Evolutionary conservation across 2,329 filamentous ascomycete genomes (phyloP).

Genomic region (Colletotrichum plurivorum): DNA sequence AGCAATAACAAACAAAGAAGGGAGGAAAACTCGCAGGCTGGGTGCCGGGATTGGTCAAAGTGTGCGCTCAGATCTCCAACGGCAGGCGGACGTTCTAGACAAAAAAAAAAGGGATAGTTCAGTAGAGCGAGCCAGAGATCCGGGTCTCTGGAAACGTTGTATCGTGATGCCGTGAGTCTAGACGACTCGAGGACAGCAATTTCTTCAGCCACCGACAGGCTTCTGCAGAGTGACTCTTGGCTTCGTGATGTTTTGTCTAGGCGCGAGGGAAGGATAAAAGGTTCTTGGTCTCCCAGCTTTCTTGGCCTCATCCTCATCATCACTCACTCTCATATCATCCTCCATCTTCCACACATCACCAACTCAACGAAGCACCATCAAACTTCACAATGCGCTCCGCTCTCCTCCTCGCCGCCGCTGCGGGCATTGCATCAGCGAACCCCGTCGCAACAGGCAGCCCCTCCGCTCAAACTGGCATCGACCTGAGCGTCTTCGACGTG

Average conservation of each 20-base stretch:
- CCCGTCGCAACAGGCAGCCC: conserved; percentile 9
- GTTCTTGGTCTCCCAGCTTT: neutral
- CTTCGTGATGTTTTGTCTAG: neutral
- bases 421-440: conserved; percentile 15
- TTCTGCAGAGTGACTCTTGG: neutral
- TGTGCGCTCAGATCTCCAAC: no score
- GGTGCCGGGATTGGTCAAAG: no score
- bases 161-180: no score
- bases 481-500: conserved; percentile 26
- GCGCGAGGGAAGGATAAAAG: neutral
- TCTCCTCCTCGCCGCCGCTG: conserved; percentile 20
- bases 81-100: no score
- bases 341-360: neutral
- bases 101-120: no score
- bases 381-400: conserved; percentile 17
- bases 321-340: neutral
- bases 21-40: no score
- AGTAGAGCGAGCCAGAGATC: no score
- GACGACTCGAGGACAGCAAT: no score
- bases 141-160: no score
- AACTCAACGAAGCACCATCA: neutral
- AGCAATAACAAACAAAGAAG: no score
- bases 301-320: neutral
- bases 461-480: conserved; percentile 9
- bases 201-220: neutral